Evolutionary conservation across 2,329 filamentous ascomycete species (phyloP).

Genomic region (Diplodia corticola): DNA sequence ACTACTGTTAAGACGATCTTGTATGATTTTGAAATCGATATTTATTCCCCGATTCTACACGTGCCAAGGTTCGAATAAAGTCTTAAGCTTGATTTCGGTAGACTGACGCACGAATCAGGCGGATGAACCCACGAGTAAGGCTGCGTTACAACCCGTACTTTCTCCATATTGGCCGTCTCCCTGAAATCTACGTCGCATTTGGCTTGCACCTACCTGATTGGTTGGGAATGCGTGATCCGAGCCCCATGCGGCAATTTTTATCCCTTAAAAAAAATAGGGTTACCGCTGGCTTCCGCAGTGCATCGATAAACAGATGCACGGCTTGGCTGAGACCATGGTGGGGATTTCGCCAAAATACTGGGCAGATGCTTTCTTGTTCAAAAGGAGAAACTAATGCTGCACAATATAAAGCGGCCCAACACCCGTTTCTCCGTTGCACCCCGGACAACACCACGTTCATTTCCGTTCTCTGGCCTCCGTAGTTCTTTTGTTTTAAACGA

Average conservation of each 20-base stretch:
- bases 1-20: no score
- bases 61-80: no score
- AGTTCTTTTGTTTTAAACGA: no score
- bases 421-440: not conserved
- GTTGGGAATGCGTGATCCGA: not conserved
- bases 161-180: not conserved
- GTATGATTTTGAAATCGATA: no score
- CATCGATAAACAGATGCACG: not conserved
- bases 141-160: no score
- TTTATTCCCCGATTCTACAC: no score
- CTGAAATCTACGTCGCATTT: not conserved
- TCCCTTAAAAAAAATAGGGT: not conserved
- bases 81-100: no score
- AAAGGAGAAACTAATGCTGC: not conserved
- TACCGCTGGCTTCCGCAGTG: conserved; percentile 2
- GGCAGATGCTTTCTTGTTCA: not conserved
- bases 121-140: not conserved
- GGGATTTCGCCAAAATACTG: not conserved
- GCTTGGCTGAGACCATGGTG: conserved; percentile 15
- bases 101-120: not conserved
- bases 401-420: not conserved
- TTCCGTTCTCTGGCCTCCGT: not conserved
- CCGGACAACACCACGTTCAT: not conserved
- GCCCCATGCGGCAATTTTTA: not conserved
- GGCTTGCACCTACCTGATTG: no score